phyloP scores from a whole-genome alignment of 2,329 filamentous ascomycete species.

The Cladosporium cucumerinum region DNA sequence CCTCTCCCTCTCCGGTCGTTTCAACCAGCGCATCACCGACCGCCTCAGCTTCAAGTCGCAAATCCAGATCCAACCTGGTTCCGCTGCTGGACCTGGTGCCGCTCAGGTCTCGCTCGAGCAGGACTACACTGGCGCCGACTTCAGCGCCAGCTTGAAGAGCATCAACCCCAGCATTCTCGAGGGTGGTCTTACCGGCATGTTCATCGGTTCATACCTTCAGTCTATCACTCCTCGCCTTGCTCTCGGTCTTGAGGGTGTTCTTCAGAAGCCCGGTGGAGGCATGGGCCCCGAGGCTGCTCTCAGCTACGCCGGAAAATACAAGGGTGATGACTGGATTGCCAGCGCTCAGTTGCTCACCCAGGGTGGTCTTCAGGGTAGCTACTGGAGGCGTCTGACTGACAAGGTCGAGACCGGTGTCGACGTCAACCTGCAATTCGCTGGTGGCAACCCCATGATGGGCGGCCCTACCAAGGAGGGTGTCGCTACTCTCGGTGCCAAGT shows the following conservation, averaged over 20 bases:
- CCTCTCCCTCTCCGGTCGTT: conserved; percentile 77
- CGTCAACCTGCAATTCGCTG: conserved; percentile 78
- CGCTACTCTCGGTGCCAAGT: conserved; percentile 91
- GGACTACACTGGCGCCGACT: conserved; percentile 91
- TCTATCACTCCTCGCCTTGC: conserved; percentile 82
- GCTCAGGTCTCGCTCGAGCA: conserved; percentile 92
- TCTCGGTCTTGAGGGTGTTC: conserved; percentile 86
- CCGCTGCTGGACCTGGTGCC: conserved; percentile 59
- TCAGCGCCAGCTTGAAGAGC: conserved; percentile 87
- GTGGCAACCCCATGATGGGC: conserved; percentile 64
- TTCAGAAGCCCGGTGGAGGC: conserved; percentile 80
- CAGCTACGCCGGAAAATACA: conserved; percentile 90
- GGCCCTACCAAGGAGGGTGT: conserved; percentile 79
- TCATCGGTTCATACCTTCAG: conserved; percentile 93
- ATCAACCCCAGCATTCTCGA: conserved; percentile 94
- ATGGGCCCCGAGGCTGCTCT: conserved; percentile 87
- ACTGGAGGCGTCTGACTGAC: conserved; percentile 89
- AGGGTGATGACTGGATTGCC: conserved; percentile 86
- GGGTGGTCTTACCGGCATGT: conserved; percentile 89
- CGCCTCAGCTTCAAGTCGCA: conserved; percentile 82
- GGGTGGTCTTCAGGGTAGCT: conserved; percentile 83
- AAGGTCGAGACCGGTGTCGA: conserved; percentile 96
- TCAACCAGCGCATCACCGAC: conserved; percentile 87
- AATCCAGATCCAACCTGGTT: conserved; percentile 70
- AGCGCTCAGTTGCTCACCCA: conserved; percentile 86